A percentile compares a stretch with the other conserved stretches of the same genome.
Evolutionary conservation across 768 basidiomycete species (phyloP).

Genomic region (Suillus sp.): DNA sequence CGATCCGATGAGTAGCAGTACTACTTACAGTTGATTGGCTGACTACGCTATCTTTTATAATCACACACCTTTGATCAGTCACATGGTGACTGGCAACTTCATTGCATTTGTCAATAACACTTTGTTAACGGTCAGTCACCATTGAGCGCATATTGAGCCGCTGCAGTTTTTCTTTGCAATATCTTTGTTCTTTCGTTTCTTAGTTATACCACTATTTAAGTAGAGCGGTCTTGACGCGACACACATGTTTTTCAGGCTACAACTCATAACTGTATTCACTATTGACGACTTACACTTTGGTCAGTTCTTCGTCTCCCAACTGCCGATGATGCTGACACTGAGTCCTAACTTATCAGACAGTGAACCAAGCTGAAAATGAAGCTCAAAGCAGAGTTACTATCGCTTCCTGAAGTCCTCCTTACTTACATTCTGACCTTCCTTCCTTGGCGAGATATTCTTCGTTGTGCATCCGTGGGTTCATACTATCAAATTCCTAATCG

Average conservation of each 20-base stretch:
- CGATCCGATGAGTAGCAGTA: no score
- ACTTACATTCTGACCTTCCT: not conserved
- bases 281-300: not conserved
- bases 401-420: not conserved
- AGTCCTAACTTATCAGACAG: not conserved
- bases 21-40: not conserved
- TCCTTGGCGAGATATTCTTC: constrained; percentile 3
- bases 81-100: not conserved
- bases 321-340: not conserved
- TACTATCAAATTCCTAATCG: not conserved
- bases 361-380: not conserved
- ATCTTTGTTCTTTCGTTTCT: not conserved
- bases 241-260: not conserved
- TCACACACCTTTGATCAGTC: constrained; percentile 5
- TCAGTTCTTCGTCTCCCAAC: not conserved
- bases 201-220: not conserved
- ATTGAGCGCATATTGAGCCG: not conserved
- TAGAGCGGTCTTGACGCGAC: not conserved
- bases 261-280: not conserved
- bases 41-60: not conserved
- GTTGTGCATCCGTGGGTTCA: constrained; percentile 3
- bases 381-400: not conserved
- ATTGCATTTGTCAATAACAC: not conserved
- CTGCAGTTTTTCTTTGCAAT: not conserved
- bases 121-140: not conserved